phyloP scores from a whole-genome alignment of 139 green algal genomes.

The Zygnema circumcarinatum region DNA sequence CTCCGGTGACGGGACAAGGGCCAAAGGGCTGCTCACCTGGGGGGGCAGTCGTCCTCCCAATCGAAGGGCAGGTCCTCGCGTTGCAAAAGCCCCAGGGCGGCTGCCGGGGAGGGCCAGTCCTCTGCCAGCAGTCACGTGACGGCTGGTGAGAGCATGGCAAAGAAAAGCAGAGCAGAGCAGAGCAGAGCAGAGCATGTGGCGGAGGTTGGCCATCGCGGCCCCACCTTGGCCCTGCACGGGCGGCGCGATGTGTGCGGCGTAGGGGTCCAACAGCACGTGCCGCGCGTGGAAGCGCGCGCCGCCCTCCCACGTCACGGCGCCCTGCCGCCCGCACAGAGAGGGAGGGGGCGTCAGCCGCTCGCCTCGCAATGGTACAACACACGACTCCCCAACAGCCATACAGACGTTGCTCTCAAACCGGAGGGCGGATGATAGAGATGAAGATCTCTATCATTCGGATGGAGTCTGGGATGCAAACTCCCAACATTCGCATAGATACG shows the following conservation, averaged over 20 bases:
- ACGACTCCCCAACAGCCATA: too few species aligned
- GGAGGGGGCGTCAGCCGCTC: background rate
- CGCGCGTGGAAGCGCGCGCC: slow-evolving; percentile 52
- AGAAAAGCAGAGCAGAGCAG: slow-evolving; percentile 17
- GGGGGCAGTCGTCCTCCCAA: slow-evolving; percentile 69
- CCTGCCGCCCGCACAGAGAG: too few species aligned
- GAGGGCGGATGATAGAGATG: too few species aligned
- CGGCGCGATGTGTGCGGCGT: slow-evolving; percentile 73
- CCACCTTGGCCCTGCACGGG: slow-evolving; percentile 41
- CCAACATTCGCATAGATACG: too few species aligned
- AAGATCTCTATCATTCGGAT: too few species aligned
- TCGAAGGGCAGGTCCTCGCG: slow-evolving; percentile 54
- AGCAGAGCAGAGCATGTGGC: background rate
- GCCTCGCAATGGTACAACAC: background rate
- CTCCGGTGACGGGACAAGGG: too few species aligned
- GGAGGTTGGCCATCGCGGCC: background rate
- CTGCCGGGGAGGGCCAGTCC: slow-evolving; percentile 77
- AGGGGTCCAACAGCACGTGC: slow-evolving; percentile 90
- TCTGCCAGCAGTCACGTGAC: slow-evolving; percentile 50
- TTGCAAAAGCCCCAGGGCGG: slow-evolving; percentile 66
- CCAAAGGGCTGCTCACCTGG: background rate
- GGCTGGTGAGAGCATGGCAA: slow-evolving; percentile 10
- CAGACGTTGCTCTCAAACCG: too few species aligned
- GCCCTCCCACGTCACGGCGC: slow-evolving; percentile 56
- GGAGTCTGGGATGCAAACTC: too few species aligned